Evolutionary conservation across 805 yeast species (phyloP).

Genomic region (Lipomyces lipofer): DNA sequence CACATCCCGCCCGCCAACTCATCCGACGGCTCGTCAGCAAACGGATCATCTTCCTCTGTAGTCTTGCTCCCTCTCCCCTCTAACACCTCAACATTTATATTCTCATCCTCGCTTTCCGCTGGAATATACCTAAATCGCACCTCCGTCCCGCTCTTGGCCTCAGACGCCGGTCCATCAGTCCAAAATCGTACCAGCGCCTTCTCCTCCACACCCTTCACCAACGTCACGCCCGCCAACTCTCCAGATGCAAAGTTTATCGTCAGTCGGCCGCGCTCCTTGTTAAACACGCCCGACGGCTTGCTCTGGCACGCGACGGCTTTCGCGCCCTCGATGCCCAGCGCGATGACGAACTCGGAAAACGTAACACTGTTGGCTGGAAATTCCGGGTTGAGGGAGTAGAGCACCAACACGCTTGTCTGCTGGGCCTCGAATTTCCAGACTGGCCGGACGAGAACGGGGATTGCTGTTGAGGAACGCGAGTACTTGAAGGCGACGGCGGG

Average conservation of each 20-base stretch:
- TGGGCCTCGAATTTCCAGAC: conserved; percentile 86
- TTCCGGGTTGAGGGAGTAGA: conserved; percentile 56
- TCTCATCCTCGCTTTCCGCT: conserved; percentile 7
- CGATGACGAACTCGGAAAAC: conserved; percentile 60
- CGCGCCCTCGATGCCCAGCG: conserved; percentile 64
- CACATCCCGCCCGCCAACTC: conserved; percentile 21
- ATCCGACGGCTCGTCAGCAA: conserved; percentile 31
- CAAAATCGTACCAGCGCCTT: conserved; percentile 82
- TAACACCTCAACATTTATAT: conserved; percentile 13
- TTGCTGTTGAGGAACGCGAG: conserved; percentile 51
- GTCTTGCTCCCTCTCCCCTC: conserved; percentile 14
- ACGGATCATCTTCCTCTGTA: conserved; percentile 28
- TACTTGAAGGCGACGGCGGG: conserved; percentile 84
- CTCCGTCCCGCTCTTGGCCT: conserved; percentile 71
- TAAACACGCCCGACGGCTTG: conserved; percentile 89
- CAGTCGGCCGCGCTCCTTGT: conserved; percentile 78
- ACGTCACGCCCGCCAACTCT: conserved; percentile 41
- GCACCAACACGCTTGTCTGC: conserved; percentile 83
- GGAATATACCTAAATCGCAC: conserved; percentile 42
- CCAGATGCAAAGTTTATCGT: conserved; percentile 70
- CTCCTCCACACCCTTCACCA: conserved; percentile 52
- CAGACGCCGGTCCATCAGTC: conserved; percentile 71
- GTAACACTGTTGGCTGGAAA: conserved; percentile 46
- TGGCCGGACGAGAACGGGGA: conserved; percentile 72
- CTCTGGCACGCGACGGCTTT: conserved; percentile 70